phyloP scores from a whole-genome alignment of 306 rosid species.

The Lathyrus oleraceus region DNA sequence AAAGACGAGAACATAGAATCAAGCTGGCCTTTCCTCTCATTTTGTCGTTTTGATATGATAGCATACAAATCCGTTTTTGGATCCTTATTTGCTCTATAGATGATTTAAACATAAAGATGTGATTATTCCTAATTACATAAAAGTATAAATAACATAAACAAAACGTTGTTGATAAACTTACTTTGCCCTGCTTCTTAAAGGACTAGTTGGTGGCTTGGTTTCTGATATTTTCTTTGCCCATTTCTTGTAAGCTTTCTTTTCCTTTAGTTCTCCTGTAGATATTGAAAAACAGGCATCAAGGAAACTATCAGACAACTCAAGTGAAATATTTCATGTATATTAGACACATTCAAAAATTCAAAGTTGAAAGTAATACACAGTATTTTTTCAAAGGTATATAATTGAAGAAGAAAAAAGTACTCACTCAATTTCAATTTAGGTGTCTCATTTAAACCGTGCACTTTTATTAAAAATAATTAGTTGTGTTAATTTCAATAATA shows the following conservation, averaged over 20 bases:
- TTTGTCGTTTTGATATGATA: slow-evolving; percentile 59
- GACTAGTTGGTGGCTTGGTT: slow-evolving; percentile 83
- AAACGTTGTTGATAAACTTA: slow-evolving; percentile 29
- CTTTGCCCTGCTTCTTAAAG: slow-evolving; percentile 49
- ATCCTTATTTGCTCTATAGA: slow-evolving; percentile 40
- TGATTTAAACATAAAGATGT: slow-evolving; percentile 14
- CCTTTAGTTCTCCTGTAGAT: slow-evolving; percentile 66
- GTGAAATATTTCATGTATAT: slow-evolving; percentile 13
- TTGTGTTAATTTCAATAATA: too few relatives aligned
- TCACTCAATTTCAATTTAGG: too few relatives aligned
- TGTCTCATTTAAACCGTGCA: too few relatives aligned
- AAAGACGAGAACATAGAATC: slow-evolving; percentile 83
- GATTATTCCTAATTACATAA: slow-evolving; percentile 9
- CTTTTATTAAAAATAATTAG: too few relatives aligned
- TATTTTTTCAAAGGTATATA: too few relatives aligned
- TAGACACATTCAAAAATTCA: too few relatives aligned
- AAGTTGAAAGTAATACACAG: too few relatives aligned
- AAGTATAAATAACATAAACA: background rate
- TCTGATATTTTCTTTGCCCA: slow-evolving; percentile 81
- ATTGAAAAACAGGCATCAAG: slow-evolving; percentile 17
- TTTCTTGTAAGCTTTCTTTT: slow-evolving; percentile 66
- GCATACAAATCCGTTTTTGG: slow-evolving; percentile 61
- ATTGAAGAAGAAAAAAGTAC: too few relatives aligned
- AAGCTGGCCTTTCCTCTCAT: slow-evolving; percentile 61
- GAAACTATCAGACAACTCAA: slow-evolving; percentile 10